phyloP scores from a whole-genome alignment of 371 early-diverging fungal genomes.

The Mucor circinelloides region DNA sequence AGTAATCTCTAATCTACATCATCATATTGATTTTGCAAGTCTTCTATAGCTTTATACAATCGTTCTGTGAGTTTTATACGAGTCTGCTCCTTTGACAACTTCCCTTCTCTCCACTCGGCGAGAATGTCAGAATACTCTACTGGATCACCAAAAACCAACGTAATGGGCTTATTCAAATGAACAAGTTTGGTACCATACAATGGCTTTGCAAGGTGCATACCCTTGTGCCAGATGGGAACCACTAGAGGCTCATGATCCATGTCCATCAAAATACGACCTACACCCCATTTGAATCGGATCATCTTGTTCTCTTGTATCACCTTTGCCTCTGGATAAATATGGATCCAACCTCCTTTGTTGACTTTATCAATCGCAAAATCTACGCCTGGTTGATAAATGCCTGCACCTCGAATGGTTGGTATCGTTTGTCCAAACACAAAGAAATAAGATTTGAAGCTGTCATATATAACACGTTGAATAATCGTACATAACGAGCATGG shows the following conservation, averaged over 20 bases:
- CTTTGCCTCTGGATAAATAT: slow-evolving; percentile 85
- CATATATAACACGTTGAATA: background rate
- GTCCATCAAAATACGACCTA: slow-evolving; percentile 85
- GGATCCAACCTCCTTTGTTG: slow-evolving; percentile 58
- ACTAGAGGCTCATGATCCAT: slow-evolving; percentile 63
- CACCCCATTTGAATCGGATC: slow-evolving; percentile 87
- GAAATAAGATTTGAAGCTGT: slow-evolving; percentile 63
- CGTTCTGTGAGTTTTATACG: slow-evolving; percentile 61
- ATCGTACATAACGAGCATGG: background rate
- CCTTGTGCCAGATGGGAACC: slow-evolving; percentile 72
- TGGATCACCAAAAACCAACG: slow-evolving; percentile 68
- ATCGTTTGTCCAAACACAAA: slow-evolving; percentile 82
- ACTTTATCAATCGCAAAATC: slow-evolving; percentile 67
- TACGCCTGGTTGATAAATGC: slow-evolving; percentile 85
- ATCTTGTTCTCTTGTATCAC: slow-evolving; percentile 67
- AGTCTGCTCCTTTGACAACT: slow-evolving; percentile 54
- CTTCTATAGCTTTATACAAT: slow-evolving; percentile 56
- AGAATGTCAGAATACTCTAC: slow-evolving; percentile 66
- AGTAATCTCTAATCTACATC: background rate
- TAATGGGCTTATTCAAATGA: slow-evolving; percentile 46
- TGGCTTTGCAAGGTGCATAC: slow-evolving; percentile 60
- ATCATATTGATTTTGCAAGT: slow-evolving; percentile 32
- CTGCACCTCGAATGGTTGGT: slow-evolving; percentile 83
- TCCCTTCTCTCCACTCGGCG: slow-evolving; percentile 55
- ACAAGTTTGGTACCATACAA: slow-evolving; percentile 39